Base-by-base conservation (phyloP, 2,329 filamentous ascomycete species). In the Exophiala xenobiotica region DNA sequence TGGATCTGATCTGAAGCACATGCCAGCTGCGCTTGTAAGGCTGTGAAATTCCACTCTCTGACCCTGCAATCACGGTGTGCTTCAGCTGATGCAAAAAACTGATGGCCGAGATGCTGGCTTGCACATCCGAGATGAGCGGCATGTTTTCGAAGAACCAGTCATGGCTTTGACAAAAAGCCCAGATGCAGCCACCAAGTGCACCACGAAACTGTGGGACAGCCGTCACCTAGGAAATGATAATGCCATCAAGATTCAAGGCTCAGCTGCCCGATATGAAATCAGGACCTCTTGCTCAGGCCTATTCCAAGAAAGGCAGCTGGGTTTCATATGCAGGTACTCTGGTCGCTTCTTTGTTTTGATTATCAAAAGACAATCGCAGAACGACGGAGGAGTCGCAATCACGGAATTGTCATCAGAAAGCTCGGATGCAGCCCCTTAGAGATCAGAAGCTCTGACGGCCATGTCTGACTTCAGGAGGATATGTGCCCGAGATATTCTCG, bases 61-160 rank as follows among this genome's bases (percentile, higher is more conserved):
- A 35, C 18, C 31, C 31, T 35, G 31, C 31, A 35, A 35, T 35
- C 18, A 35, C 18, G 31, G 31, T 35, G 31, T 16, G 31, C 31
- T 35, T 14, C 31, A 35, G 31, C n/a, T 35, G 31, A 35, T 16
- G n/a, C 18, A 16, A 12, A 35, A 16, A 12, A 16, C 31, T 16
- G 6, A 35, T 35, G 31, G n/a, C 31, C 31, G 31, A 35, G 31
- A 35, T 35, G 11, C 18, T 35, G 31, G 31, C 31, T 35, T 14
- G n/a, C 31, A 16, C 31, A 35, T 35, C 31, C 31, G 31, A 35
- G 31, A 35, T 35, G 31, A 35, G n/a, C 31, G 31, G n/a, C 31
- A 35, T 35, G n/a, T 14, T 12, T 16, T 8, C n/a, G 18, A 16
- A 33, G 29, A 12, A 12, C 31, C 31, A 14, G n/a, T 35, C 18